Evolutionary conservation across 148 eudicot species (phyloP).

Genomic region (Arbutus unedo): DNA sequence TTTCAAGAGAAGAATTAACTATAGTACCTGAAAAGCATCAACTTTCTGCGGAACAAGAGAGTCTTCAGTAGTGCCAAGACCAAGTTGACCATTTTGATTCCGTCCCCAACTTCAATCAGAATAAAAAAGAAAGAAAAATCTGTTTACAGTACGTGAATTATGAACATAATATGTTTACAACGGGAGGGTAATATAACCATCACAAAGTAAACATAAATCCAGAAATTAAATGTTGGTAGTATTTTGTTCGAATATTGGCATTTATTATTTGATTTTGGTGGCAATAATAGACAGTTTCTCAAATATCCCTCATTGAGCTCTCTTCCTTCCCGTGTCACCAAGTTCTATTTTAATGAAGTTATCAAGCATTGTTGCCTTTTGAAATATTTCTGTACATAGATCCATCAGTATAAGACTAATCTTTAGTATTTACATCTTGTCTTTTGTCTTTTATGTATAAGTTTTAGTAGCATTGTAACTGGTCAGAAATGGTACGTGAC

Average conservation of each 20-base stretch:
- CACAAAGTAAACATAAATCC: background rate
- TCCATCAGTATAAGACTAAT: background rate
- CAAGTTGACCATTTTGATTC: conserved; percentile 99
- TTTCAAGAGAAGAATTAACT: background rate
- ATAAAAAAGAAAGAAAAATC: background rate
- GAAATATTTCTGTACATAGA: background rate
- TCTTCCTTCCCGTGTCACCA: background rate
- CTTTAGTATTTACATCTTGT: background rate
- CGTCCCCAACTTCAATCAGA: conserved; percentile 85
- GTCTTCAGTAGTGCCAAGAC: conserved; percentile 89
- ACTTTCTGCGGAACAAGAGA: conserved; percentile 81
- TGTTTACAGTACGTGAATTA: background rate
- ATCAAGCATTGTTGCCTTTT: background rate
- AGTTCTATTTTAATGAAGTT: background rate
- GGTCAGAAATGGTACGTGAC: background rate
- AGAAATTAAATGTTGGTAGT: background rate
- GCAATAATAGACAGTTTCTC: background rate
- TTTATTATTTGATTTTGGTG: background rate
- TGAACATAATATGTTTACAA: background rate
- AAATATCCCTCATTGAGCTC: background rate
- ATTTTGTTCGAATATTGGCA: background rate
- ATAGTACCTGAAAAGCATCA: conserved; percentile 68
- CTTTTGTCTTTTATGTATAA: background rate
- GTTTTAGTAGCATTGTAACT: background rate
- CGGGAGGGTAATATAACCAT: background rate